Percentiles rank a stretch among this genome's conserved stretches.
Evolutionary conservation across 192 early-diverging fungal genomes (phyloP).

Genomic region (Backusella mclennaniae): DNA sequence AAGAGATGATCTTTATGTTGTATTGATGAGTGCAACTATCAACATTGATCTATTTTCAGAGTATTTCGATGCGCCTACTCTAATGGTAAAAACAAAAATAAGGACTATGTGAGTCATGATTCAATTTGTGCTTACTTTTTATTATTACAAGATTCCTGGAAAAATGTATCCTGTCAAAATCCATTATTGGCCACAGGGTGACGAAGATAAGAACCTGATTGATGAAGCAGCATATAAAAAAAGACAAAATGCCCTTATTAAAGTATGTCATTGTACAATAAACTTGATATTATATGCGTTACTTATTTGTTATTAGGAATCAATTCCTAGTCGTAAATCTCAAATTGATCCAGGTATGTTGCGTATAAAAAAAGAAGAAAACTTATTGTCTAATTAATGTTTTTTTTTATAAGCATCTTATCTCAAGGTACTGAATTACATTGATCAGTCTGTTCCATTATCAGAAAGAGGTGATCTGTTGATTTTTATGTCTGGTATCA

Average conservation of each 20-base stretch:
- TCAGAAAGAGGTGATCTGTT: slow-evolving; percentile 63
- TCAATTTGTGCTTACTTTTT: background rate
- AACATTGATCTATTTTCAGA: slow-evolving; percentile 73
- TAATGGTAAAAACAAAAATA: slow-evolving; percentile 22
- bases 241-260: slow-evolving; percentile 36
- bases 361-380: background rate
- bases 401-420: slow-evolving; percentile 48
- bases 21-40: slow-evolving; percentile 92
- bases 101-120: background rate
- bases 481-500: slow-evolving; percentile 64
- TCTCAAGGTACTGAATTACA: slow-evolving; percentile 54
- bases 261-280: slow-evolving; percentile 13
- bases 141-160: slow-evolving; percentile 54
- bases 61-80: slow-evolving; percentile 69
- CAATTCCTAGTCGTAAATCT: slow-evolving; percentile 47
- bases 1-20: slow-evolving; percentile 65
- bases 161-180: slow-evolving; percentile 63
- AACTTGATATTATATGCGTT: background rate
- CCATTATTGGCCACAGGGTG: slow-evolving; percentile 53
- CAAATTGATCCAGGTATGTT: slow-evolving; percentile 50
- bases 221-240: slow-evolving; percentile 48
- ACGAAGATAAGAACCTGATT: slow-evolving; percentile 58
- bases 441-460: slow-evolving; percentile 55
- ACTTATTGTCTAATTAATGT: background rate
- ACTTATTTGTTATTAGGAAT: slow-evolving; percentile 26